phyloP scores from a whole-genome alignment of 2,329 filamentous ascomycete species.

The Paracamarosporium sp. region DNA sequence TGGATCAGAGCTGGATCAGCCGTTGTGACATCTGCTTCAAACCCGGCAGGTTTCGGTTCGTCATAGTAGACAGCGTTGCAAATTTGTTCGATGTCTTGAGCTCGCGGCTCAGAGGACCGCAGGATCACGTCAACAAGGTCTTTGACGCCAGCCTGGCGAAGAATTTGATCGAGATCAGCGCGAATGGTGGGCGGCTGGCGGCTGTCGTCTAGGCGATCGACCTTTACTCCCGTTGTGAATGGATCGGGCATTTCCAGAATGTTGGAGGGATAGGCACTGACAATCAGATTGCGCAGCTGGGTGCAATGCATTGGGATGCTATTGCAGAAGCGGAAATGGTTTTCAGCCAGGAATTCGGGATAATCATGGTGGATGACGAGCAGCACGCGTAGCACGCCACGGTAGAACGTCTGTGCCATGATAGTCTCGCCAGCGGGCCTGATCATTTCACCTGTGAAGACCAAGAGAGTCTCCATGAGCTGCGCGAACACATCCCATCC shows the following conservation, averaged over 20 bases:
- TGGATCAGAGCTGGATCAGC: constrained; percentile 78
- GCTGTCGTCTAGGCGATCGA: constrained; percentile 78
- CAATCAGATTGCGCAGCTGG: constrained; percentile 86
- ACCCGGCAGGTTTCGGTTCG: constrained; percentile 65
- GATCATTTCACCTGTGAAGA: constrained; percentile 79
- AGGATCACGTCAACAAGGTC: constrained; percentile 60
- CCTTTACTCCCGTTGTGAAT: constrained; percentile 74
- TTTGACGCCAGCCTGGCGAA: constrained; percentile 60
- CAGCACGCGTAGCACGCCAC: constrained; percentile 81
- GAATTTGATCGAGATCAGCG: constrained; percentile 65
- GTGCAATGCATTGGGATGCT: constrained; percentile 83
- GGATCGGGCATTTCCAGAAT: constrained; percentile 76
- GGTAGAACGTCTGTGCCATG: constrained; percentile 82
- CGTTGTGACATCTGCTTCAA: constrained; percentile 70
- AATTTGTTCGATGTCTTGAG: constrained; percentile 78
- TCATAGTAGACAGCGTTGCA: constrained; percentile 73
- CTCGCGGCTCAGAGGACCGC: constrained; percentile 63
- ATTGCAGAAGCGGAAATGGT: constrained; percentile 82
- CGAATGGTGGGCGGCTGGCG: constrained; percentile 70
- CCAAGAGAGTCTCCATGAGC: constrained; percentile 74
- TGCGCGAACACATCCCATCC: constrained; percentile 81
- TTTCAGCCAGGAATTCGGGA: constrained; percentile 88
- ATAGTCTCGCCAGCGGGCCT: constrained; percentile 74
- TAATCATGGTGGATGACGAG: constrained; percentile 92
- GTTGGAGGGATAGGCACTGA: constrained; percentile 77